Base-by-base conservation (phyloP, 2,329 filamentous ascomycete genomes). In the Ophiostoma quercus region DNA sequence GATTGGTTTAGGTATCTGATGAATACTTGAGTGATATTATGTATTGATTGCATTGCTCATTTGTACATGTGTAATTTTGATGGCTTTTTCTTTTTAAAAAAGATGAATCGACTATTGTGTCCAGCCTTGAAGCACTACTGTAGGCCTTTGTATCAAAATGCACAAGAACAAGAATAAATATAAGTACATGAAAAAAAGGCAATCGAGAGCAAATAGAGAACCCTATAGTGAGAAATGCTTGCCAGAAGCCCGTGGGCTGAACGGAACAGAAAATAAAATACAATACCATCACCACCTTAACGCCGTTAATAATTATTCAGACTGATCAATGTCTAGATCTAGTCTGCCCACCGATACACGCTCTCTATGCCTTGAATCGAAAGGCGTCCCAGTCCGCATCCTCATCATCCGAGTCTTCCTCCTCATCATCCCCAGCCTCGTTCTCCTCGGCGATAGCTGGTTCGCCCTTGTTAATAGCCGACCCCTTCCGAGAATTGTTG, bases 361-460 rank as follows among this genome's bases (percentile, higher is more conserved):
- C 65, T 41, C 6, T 43, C 65, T 71, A 73, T 19, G 74, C 76
- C 57, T 78, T 78, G 73, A 87, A 86, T 41, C 84, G 78, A 73
- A 89, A 89, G 1, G 83, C 86, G 71, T 85, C 85, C 79, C 88
- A 90, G 69, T 88, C 87, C 60, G 84, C 82, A 1, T 81, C 81
- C 0, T 82, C 82, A 0, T 80, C 62, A 68, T 88, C 87, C 63
- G 84, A 82, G 1, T 81, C 81, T 0, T 82, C 82, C 0, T 83
- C 80, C 0, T 80, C 79, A 0, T 81, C 81, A 11, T 83, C 82
- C 0, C 77, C 76, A 0, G 83, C 82, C 4, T 83, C 82, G 0
- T 79, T 79, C 2, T 77, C 77, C 0, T 80, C 81, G 12, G 0
- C 80, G 79, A 22, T n/a, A 8, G 25, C 82, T 80, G 0, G 78